Conservation (phyloP, 2,329 filamentous ascomycete genomes). For the Botrytis fabae region DNA sequence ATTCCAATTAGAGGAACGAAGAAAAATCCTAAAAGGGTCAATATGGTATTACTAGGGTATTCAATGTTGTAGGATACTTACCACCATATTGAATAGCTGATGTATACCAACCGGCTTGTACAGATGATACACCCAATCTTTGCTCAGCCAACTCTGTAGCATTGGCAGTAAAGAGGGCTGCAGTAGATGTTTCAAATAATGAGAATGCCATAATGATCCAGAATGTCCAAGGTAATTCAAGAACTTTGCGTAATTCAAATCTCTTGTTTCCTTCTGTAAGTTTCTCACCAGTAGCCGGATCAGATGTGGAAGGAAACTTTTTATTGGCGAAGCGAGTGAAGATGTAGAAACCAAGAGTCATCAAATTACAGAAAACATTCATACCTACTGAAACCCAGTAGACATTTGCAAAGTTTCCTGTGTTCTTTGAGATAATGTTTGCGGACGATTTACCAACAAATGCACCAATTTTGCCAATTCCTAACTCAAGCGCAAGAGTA, state of each 20-base stretch:
- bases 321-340: conserved; percentile 50
- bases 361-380: conserved; percentile 62
- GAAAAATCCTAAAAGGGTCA: conserved; percentile 50
- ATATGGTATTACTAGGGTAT: neutral
- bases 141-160: conserved; percentile 62
- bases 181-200: conserved; percentile 58
- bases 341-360: conserved; percentile 54
- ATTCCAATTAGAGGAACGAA: conserved; percentile 52
- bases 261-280: conserved; percentile 61
- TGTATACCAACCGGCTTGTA: conserved; percentile 62
- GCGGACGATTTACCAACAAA: conserved; percentile 62
- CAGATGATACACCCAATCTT: conserved; percentile 54
- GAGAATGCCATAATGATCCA: conserved; percentile 58
- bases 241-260: conserved; percentile 56
- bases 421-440: conserved; percentile 49
- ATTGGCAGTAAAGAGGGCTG: conserved; percentile 55
- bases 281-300: conserved; percentile 58
- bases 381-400: conserved; percentile 64
- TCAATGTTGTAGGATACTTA: conserved; percentile 22
- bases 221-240: conserved; percentile 60
- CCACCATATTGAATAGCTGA: conserved; percentile 55
- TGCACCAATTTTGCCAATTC: conserved; percentile 59
- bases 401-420: conserved; percentile 61
- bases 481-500: conserved; percentile 60
- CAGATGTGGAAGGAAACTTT: conserved; percentile 33